These are phyloP conservation scores for Thymus quinquecostatus DNA, from an alignment of 257 asterid species.

Conservation along the genomic window DNA sequence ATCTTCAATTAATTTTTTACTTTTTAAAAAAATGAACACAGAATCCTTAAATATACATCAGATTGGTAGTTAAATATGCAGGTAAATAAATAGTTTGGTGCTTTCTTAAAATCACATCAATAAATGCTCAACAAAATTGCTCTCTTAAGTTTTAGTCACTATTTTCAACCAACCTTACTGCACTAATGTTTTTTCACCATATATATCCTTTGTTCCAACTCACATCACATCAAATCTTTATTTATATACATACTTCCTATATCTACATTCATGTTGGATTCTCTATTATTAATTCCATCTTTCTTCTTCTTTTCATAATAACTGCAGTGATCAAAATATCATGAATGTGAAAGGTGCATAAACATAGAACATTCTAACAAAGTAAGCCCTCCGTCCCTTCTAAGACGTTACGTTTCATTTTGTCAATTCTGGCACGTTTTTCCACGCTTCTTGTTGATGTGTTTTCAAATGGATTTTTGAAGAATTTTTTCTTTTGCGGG, in stretches of 20 bases:
- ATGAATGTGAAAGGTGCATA: too few species aligned
- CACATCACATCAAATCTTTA: constrained; percentile 18
- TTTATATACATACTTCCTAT: not conserved
- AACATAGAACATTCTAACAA: too few species aligned
- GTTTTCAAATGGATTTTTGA: too few species aligned
- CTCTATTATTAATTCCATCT: not conserved
- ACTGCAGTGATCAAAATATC: too few species aligned
- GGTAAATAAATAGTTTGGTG: not conserved
- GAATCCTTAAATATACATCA: constrained; percentile 10
- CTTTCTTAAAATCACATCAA: constrained; percentile 18
- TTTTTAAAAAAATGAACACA: not conserved
- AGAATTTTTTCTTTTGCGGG: too few species aligned
- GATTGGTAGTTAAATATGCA: constrained; percentile 23
- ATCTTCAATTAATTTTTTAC: not conserved
- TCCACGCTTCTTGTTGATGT: too few species aligned
- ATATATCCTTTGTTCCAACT: constrained; percentile 30
- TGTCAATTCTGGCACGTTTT: too few species aligned
- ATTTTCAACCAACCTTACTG: constrained; percentile 35
- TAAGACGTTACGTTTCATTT: too few species aligned
- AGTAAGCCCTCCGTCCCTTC: too few species aligned
- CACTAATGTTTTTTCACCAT: not conserved
- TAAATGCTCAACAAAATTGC: constrained; percentile 11
- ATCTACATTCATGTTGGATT: not conserved
- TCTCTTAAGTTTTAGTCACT: constrained; percentile 19
- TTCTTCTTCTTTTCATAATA: too few species aligned